A percentile compares a stretch with the other conserved stretches of the same genome.
Evolutionary conservation across 164 flowering plant species (phyloP).

Genomic region (Amborella trichopoda): DNA sequence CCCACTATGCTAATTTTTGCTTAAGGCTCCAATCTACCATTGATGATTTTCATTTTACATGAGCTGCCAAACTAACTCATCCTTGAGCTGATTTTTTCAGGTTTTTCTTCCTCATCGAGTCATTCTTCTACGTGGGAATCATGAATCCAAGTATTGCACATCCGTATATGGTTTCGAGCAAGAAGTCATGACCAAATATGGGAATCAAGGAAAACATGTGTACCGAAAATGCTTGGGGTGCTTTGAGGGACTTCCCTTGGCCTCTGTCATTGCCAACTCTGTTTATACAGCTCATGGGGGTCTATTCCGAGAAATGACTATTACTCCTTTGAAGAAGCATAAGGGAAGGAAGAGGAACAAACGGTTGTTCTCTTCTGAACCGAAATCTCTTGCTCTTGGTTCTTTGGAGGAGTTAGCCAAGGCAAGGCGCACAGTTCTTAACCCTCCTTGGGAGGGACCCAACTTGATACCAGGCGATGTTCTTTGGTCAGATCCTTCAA

Average conservation of each 20-base stretch:
- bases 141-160: slow-evolving; percentile 94
- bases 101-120: slow-evolving; percentile 74
- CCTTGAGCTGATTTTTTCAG: too few species aligned
- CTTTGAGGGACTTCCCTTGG: slow-evolving; percentile 93
- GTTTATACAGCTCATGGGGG: slow-evolving; percentile 99
- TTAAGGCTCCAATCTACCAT: too few species aligned
- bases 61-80: too few species aligned
- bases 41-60: too few species aligned
- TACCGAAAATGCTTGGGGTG: slow-evolving; percentile 89
- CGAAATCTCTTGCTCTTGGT: slow-evolving; percentile 46
- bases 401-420: slow-evolving; percentile 72
- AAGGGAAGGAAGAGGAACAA: slow-evolving; percentile 68
- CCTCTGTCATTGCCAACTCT: slow-evolving; percentile 67
- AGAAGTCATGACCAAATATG: slow-evolving; percentile 83
- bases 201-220: slow-evolving; percentile 73
- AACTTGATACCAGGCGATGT: slow-evolving; percentile 98
- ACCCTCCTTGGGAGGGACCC: slow-evolving; percentile 93
- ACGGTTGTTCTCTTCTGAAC: slow-evolving; percentile 17
- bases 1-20: too few species aligned
- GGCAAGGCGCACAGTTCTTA: slow-evolving; percentile 89
- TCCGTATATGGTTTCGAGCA: slow-evolving; percentile 97
- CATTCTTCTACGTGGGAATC: slow-evolving; percentile 89
- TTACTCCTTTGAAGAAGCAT: slow-evolving; percentile 39
- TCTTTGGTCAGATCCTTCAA: slow-evolving; percentile 96
- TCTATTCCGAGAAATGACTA: slow-evolving; percentile 57